phyloP scores from a whole-genome alignment of 176 grass and related monocot species.

The Hordeum marinum region DNA sequence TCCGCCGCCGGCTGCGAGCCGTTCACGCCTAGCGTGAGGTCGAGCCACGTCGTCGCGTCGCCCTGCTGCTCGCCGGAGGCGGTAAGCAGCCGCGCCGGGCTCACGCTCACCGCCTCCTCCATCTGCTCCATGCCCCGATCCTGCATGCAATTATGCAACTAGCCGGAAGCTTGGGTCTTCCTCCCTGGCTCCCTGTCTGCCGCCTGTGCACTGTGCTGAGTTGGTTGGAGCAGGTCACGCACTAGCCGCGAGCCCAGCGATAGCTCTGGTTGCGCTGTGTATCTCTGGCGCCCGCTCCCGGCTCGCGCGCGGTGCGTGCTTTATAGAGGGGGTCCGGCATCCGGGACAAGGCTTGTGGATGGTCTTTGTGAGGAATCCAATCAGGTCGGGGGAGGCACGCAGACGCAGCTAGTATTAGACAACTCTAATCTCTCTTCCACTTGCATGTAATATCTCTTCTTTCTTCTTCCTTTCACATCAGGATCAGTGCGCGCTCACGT shows the following conservation, averaged over 20 bases:
- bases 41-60: slow-evolving; percentile 33
- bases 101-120: slow-evolving; percentile 18
- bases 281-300: neutral
- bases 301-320: slow-evolving; percentile 28
- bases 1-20: neutral
- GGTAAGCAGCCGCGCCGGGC: neutral
- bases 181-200: neutral
- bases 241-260: neutral
- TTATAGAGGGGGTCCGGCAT: slow-evolving; percentile 41
- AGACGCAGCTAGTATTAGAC: slow-evolving; percentile 3
- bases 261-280: neutral
- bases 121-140: slow-evolving; percentile 13
- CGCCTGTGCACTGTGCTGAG: neutral
- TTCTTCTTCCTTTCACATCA: slow-evolving; percentile 30
- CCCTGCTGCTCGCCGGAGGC: slow-evolving; percentile 5
- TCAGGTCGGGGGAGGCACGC: neutral
- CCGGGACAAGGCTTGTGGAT: slow-evolving; percentile 15
- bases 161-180: neutral
- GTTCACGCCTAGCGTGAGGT: slow-evolving; percentile 48
- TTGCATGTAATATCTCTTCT: slow-evolving; percentile 23
- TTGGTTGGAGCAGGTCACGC: neutral
- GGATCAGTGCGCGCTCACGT: slow-evolving; percentile 31
- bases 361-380: slow-evolving; percentile 42
- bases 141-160: neutral
- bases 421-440: neutral